Percentiles rank a stretch among this genome's conserved stretches.
Conservation (phyloP, 768 basidiomycete species). For the Mycena vulgaris region DNA sequence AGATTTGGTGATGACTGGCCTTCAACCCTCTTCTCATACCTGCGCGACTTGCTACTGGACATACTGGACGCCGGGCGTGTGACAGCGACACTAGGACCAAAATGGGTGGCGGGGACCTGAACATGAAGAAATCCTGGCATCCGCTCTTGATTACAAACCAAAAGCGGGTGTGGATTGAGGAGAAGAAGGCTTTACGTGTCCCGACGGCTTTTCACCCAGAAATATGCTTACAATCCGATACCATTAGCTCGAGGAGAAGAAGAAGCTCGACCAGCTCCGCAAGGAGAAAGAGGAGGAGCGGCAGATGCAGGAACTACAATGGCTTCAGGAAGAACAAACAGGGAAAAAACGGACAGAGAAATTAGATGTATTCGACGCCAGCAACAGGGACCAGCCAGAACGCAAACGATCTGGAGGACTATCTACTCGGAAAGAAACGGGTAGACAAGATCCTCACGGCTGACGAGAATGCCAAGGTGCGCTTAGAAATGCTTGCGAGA, state of each 20-base stretch:
- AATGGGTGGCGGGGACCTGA: conserved; percentile 99
- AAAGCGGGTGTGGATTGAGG: too few species aligned
- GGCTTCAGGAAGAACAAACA: conserved; percentile 95
- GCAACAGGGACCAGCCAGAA: conserved; percentile 89
- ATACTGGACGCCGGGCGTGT: too few species aligned
- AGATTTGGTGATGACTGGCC: conserved; percentile 92
- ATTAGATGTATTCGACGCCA: conserved; percentile 97
- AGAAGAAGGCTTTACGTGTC: conserved; percentile 90
- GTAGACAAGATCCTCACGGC: conserved; percentile 96
- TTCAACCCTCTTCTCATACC: too few species aligned
- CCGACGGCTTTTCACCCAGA: not conserved
- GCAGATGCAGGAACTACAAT: conserved; percentile 95
- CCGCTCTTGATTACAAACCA: conserved; percentile 97
- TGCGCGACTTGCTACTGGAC: too few species aligned
- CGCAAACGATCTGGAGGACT: conserved; percentile 94
- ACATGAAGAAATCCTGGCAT: conserved; percentile 99
- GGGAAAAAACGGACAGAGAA: conserved; percentile 96
- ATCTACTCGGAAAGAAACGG: conserved; percentile 96
- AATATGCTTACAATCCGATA: conserved; percentile 32
- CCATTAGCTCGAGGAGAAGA: conserved; percentile 94
- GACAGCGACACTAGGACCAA: conserved; percentile 68
- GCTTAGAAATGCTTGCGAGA: conserved; percentile 22
- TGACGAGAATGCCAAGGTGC: conserved; percentile 91
- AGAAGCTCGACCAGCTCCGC: conserved; percentile 95
- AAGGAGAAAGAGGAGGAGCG: conserved; percentile 99